phyloP scores from a whole-genome alignment of 2,329 filamentous ascomycete genomes.

The Epichloe bromicola region DNA sequence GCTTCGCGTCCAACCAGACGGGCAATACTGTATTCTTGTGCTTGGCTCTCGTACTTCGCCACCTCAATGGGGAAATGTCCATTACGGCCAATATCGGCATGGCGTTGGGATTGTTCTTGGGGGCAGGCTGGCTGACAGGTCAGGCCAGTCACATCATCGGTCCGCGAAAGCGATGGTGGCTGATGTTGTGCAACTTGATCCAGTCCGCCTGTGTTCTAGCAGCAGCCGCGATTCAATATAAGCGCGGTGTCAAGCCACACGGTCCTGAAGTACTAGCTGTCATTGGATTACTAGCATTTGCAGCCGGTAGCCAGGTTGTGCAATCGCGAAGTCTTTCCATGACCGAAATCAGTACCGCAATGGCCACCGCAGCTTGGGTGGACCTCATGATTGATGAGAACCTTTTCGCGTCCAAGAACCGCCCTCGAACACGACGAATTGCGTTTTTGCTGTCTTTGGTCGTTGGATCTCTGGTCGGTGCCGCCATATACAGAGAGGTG shows the following conservation, averaged over 20 bases:
- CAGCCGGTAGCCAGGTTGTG: constrained; percentile 46
- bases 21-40: constrained; percentile 50
- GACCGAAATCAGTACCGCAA: constrained; percentile 50
- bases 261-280: constrained; percentile 28
- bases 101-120: constrained; percentile 42
- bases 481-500: constrained; percentile 26
- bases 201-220: constrained; percentile 42
- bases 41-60: constrained; percentile 35
- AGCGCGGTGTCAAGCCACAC: constrained; percentile 21
- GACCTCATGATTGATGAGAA: constrained; percentile 43
- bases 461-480: constrained; percentile 37
- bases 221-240: constrained; percentile 35
- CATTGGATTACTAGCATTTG: constrained; percentile 39
- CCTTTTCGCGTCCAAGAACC: constrained; percentile 33
- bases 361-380: constrained; percentile 51
- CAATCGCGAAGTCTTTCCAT: constrained; percentile 40
- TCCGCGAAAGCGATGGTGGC: constrained; percentile 37
- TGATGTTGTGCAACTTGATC: constrained; percentile 39
- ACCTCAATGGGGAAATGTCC: constrained; percentile 35
- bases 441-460: constrained; percentile 35
- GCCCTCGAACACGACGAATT: constrained; percentile 34
- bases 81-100: constrained; percentile 39
- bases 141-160: constrained; percentile 42
- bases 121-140: constrained; percentile 40
- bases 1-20: constrained; percentile 52